Percentiles rank a stretch among this genome's conserved stretches.
phyloP scores from a whole-genome alignment of 2,329 filamentous ascomycete species.

The Clarireedia paspali region DNA sequence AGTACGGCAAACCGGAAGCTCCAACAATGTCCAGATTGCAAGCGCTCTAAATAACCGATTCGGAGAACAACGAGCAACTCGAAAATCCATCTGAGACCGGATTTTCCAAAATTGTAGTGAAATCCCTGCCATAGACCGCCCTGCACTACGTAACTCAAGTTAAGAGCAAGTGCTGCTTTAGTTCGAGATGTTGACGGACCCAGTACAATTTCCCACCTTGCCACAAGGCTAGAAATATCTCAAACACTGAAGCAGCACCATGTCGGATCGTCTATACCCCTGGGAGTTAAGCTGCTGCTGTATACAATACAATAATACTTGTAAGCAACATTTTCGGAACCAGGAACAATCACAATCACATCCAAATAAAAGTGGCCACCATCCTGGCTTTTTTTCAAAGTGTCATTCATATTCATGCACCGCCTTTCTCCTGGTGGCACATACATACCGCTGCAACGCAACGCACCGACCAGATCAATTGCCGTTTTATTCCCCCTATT shows the following conservation, averaged over 20 bases:
- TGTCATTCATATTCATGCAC: conserved; percentile 9
- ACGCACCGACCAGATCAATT: neutral
- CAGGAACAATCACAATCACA: neutral
- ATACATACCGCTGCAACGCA: neutral
- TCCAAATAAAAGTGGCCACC: neutral
- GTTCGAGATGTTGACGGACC: neutral
- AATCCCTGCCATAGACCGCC: neutral
- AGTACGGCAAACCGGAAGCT: too few species aligned
- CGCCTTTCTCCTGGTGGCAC: conserved; percentile 1
- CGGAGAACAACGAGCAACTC: neutral
- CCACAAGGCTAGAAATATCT: neutral
- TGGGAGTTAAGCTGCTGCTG: neutral
- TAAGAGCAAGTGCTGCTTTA: neutral
- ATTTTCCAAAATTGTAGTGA: neutral
- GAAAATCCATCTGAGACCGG: neutral
- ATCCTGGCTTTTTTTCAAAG: neutral
- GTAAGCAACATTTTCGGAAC: neutral
- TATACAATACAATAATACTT: neutral
- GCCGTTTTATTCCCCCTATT: conserved; percentile 6
- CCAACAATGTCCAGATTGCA: too few species aligned
- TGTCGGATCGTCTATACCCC: neutral
- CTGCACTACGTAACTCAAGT: neutral
- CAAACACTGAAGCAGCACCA: neutral
- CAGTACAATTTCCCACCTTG: neutral
- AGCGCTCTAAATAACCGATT: too few species aligned